A percentile compares a stretch with the other conserved stretches of the same genome.
These are phyloP conservation scores for Penicillium digitatum DNA, from an alignment of 2,329 filamentous ascomycete genomes.

Conservation along the genomic window DNA sequence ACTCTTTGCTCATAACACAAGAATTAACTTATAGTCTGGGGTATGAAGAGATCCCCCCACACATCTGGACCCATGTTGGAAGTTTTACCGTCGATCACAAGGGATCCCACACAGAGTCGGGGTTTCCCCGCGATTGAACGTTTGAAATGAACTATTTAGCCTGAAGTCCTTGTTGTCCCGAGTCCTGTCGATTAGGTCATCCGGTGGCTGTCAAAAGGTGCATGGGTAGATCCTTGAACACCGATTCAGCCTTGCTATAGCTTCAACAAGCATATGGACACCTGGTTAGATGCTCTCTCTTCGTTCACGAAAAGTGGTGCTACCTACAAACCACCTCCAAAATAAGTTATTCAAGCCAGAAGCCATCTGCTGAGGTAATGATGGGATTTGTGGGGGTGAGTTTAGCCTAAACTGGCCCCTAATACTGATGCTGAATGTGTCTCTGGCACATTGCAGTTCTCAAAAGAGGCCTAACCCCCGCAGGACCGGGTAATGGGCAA, in stretches of 20 bases:
- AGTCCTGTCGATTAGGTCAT: neutral
- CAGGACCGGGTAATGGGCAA: neutral
- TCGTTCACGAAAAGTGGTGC: neutral
- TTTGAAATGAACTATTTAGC: neutral
- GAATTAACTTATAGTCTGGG: neutral
- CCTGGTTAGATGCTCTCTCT: neutral
- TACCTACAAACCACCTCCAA: neutral
- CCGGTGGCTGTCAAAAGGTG: neutral
- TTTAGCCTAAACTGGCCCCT: constrained; percentile 9
- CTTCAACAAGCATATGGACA: neutral
- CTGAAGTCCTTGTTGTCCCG: neutral
- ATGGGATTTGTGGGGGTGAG: neutral
- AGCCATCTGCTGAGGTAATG: neutral
- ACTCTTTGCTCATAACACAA: neutral
- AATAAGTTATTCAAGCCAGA: constrained; percentile 1
- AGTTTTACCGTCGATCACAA: constrained; percentile 21
- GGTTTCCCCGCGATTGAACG: constrained; percentile 1
- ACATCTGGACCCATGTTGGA: neutral
- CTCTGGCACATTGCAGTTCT: neutral
- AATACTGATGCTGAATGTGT: no score
- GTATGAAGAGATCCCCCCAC: constrained; percentile 1
- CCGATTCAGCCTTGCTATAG: neutral
- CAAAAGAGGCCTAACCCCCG: neutral
- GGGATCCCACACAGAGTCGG: constrained; percentile 5
- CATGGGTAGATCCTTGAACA: neutral